Base-by-base conservation (phyloP, 2,329 filamentous ascomycete species). In the Xenoacremonium recifei region DNA sequence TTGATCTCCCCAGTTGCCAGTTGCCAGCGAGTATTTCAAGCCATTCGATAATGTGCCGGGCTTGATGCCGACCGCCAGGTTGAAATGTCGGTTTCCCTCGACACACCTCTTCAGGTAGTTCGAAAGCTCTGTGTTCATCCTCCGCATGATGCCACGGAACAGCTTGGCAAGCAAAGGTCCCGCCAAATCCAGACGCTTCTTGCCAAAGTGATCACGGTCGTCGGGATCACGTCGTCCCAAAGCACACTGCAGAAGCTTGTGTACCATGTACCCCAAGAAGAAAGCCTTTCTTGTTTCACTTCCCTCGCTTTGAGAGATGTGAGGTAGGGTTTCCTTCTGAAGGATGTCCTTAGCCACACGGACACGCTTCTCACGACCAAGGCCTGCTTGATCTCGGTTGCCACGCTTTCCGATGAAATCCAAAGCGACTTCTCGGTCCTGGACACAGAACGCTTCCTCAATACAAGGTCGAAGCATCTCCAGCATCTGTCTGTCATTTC, bases 1-100 rank as follows among this genome's bases (percentile, higher is more conserved):
- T 73, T 99, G 93, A 54, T 99, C 93, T 61, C 93, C 95, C 95
- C 93, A 99, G 69, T 99, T 99, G 53, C 93, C 93, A 12, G 93
- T 99, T 19, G 93, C 92, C 48, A 99, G 76, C 39, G 93, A 96
- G 69, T 99, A 99, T 64, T 96, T 96, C 53, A 99, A 71, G 37
- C 92, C 93, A 61, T 93, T 95, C 16, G 91, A 95, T 53, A 99
- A 77, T 16, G 93, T 96, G 49, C 84, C 86, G 17, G 87, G 84
- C 72, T 96, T 97, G 60, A 97, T 86, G 54, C 90, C 93, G 44
- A 96, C 80, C 12, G 88, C 88, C 31, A 97, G 72, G 51, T 93
- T 93, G 72, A 99, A 96, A 49, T 95, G 88, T 47, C 84, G 80
- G 66, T 87, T 88, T 40, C 83, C 84, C 67, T 99, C 91, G 37